phyloP scores from a whole-genome alignment of 2,329 filamentous ascomycete species.

The Phialemoniopsis sp. region DNA sequence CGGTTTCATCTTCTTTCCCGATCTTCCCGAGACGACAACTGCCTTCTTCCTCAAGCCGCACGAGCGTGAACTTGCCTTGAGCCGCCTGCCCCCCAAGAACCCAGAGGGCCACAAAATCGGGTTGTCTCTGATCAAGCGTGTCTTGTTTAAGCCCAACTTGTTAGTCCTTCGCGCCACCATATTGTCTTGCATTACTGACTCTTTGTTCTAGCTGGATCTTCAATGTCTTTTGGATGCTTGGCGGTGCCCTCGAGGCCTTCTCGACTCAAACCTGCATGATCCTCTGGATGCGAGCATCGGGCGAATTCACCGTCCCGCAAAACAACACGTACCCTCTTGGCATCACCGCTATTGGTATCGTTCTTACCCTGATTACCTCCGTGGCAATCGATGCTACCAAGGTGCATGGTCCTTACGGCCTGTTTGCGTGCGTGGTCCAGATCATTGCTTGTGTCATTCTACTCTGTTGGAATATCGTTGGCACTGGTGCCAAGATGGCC shows the following conservation, averaged over 20 bases:
- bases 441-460: constrained; percentile 25
- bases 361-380: constrained; percentile 23
- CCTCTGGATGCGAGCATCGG: constrained; percentile 12
- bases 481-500: constrained; percentile 15
- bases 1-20: constrained; percentile 37
- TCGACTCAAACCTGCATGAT: constrained; percentile 15
- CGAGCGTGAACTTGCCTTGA: too few species aligned
- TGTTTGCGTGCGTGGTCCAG: constrained; percentile 24
- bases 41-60: constrained; percentile 28
- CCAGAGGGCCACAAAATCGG: constrained; percentile 15
- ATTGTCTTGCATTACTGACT: not conserved
- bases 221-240: constrained; percentile 20
- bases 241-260: constrained; percentile 1
- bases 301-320: constrained; percentile 19
- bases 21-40: constrained; percentile 31
- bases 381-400: constrained; percentile 30
- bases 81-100: constrained; percentile 13
- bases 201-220: constrained; percentile 8
- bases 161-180: constrained; percentile 13
- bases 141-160: constrained; percentile 13
- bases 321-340: constrained; percentile 33
- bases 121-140: constrained; percentile 13
- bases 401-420: constrained; percentile 24
- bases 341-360: constrained; percentile 24
- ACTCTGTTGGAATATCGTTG: constrained; percentile 20